These are phyloP conservation scores for Monsonia emarginata DNA, from an alignment of 441 rosid species.

Conservation along the genomic window DNA sequence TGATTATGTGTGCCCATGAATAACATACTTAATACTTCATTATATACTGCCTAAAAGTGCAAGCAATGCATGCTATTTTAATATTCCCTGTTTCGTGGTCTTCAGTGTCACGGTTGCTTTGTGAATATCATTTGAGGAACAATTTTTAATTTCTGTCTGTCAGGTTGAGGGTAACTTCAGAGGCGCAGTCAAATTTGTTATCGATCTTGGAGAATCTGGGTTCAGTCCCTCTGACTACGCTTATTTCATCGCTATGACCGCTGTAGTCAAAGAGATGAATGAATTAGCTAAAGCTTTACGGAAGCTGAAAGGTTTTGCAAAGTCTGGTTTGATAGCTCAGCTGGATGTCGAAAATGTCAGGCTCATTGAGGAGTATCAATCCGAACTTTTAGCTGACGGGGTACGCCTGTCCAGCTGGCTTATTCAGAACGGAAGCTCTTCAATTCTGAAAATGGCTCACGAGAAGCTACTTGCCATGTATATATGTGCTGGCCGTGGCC, in stretches of 20 bases:
- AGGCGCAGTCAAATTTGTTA: conserved; percentile 56
- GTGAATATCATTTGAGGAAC: conserved; percentile 2
- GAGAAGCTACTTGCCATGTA: conserved; percentile 84
- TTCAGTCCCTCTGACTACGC: conserved; percentile 71
- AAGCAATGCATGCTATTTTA: neutral
- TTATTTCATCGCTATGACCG: conserved; percentile 80
- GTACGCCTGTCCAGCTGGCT: conserved; percentile 54
- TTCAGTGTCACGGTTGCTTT: neutral
- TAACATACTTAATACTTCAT: neutral
- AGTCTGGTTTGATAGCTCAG: conserved; percentile 46
- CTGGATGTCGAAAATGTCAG: conserved; percentile 39
- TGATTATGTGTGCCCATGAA: neutral
- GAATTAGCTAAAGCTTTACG: conserved; percentile 61
- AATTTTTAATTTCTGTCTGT: conserved; percentile 15
- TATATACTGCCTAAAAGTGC: neutral
- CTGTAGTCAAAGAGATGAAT: conserved; percentile 83
- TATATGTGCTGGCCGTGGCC: conserved; percentile 68
- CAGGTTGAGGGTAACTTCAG: conserved; percentile 73
- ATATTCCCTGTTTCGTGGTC: neutral
- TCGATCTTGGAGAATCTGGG: conserved; percentile 52
- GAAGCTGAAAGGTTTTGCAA: conserved; percentile 51
- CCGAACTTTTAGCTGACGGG: conserved; percentile 57
- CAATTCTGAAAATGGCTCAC: conserved; percentile 51
- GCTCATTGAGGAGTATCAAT: conserved; percentile 56
- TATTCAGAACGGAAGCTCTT: conserved; percentile 45